These are phyloP conservation scores for Tolypocladium endophyticum DNA, from an alignment of 2,329 filamentous ascomycete genomes.

Conservation along the genomic window DNA sequence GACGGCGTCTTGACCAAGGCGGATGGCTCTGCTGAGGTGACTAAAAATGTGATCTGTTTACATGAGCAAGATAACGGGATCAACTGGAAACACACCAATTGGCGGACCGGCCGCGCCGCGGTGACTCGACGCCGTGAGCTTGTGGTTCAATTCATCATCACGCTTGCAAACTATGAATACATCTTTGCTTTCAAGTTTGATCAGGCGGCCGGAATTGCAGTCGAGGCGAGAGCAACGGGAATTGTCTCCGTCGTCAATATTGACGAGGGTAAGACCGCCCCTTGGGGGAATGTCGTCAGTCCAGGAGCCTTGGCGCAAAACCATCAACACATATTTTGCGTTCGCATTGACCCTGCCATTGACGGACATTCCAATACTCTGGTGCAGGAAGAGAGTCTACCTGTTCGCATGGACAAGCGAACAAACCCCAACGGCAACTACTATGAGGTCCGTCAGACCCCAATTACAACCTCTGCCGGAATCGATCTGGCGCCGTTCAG, in stretches of 20 bases:
- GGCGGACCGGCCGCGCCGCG: slow-evolving; percentile 43
- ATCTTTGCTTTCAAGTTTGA: slow-evolving; percentile 35
- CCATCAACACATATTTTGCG: slow-evolving; percentile 56
- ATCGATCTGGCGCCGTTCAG: slow-evolving; percentile 37
- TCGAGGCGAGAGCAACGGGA: slow-evolving; percentile 25
- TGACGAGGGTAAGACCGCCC: slow-evolving; percentile 42
- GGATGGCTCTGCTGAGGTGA: slow-evolving; percentile 23
- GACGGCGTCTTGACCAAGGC: slow-evolving; percentile 20
- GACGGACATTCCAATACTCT: slow-evolving; percentile 50
- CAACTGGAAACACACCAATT: slow-evolving; percentile 52
- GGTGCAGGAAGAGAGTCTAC: slow-evolving; percentile 26
- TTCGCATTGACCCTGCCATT: slow-evolving; percentile 51
- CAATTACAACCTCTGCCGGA: slow-evolving; percentile 31
- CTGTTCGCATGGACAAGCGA: slow-evolving; percentile 29
- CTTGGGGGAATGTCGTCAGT: slow-evolving; percentile 49
- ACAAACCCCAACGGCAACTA: slow-evolving; percentile 40
- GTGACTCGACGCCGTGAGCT: slow-evolving; percentile 45
- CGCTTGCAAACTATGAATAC: slow-evolving; percentile 53
- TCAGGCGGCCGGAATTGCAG: slow-evolving; percentile 32
- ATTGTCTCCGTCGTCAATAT: slow-evolving; percentile 35
- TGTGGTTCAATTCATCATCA: slow-evolving; percentile 51
- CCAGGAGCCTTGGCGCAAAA: slow-evolving; percentile 52
- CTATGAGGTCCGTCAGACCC: slow-evolving; percentile 31
- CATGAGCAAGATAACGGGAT: slow-evolving; percentile 36
- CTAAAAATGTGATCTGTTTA: slow-evolving; percentile 30